A percentile compares a stretch with the other conserved stretches of the same genome.
Conservation (phyloP, 2,329 filamentous ascomycete species). For the Metarhizium anisopliae region DNA sequence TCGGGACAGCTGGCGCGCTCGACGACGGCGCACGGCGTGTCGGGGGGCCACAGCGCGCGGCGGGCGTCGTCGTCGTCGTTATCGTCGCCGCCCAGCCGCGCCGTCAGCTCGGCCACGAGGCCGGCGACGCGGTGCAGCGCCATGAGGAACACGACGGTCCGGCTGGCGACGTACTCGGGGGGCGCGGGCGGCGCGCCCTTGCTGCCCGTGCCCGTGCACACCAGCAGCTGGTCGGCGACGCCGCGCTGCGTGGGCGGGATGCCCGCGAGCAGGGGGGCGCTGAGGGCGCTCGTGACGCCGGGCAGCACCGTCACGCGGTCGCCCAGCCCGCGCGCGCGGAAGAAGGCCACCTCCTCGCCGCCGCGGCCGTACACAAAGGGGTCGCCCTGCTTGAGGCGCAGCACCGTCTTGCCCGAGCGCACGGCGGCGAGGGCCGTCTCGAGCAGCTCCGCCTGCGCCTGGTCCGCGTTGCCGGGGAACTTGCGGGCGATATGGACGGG, state of each 20-base stretch:
- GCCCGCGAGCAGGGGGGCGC: conserved; percentile 77
- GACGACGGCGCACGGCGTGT: conserved; percentile 85
- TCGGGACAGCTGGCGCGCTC: conserved; percentile 92
- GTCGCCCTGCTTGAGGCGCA: conserved; percentile 92
- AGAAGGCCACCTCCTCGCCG: conserved; percentile 85
- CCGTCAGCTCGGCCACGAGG: conserved; percentile 62
- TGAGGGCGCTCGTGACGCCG: conserved; percentile 81
- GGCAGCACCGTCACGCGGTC: conserved; percentile 65
- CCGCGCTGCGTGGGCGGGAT: conserved; percentile 85
- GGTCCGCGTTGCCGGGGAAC: conserved; percentile 94
- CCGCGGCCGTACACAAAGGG: conserved; percentile 94
- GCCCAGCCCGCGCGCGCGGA: conserved; percentile 60
- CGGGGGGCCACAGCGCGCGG: conserved; percentile 54
- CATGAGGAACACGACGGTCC: conserved; percentile 94
- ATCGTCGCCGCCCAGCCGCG: too few species aligned
- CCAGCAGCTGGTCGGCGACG: conserved; percentile 82
- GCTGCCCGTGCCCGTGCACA: conserved; percentile 94
- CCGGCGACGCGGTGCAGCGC: conserved; percentile 75
- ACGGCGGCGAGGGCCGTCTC: conserved; percentile 64
- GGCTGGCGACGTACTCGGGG: conserved; percentile 64
- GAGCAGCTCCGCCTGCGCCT: conserved; percentile 83
- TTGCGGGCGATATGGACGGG: conserved; percentile 89
- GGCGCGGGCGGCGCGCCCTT: conserved; percentile 78
- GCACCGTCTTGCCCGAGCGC: conserved; percentile 61
- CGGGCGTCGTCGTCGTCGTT: conserved; percentile 6